phyloP scores from a whole-genome alignment of 768 basidiomycete genomes.

The Antrodiella citrinella region DNA sequence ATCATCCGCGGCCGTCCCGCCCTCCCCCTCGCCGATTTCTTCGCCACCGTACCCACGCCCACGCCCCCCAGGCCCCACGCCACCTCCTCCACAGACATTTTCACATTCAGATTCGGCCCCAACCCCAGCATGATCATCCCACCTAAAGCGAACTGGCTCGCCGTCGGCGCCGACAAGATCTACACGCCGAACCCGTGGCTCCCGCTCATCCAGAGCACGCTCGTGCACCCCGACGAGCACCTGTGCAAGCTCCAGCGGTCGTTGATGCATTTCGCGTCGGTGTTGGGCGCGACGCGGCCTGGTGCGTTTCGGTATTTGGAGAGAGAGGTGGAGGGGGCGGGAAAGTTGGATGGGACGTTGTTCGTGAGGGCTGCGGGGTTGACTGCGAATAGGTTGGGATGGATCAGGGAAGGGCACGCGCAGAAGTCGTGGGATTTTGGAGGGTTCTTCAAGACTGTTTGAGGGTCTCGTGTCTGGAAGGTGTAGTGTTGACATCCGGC shows the following conservation, averaged over 20 bases:
- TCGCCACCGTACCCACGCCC: slow-evolving; percentile 17
- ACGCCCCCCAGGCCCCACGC: slow-evolving; percentile 16
- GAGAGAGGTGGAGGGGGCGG: slow-evolving; percentile 36
- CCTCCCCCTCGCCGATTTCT: slow-evolving; percentile 45
- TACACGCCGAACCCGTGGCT: slow-evolving; percentile 51
- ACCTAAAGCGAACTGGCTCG: not conserved
- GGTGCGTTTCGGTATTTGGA: slow-evolving; percentile 22
- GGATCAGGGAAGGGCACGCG: slow-evolving; percentile 10
- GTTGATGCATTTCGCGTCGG: slow-evolving; percentile 34
- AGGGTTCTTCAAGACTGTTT: slow-evolving; percentile 6
- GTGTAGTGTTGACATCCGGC: no score
- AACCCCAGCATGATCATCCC: not conserved
- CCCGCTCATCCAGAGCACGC: slow-evolving; percentile 41
- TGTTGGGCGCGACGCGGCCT: slow-evolving; percentile 34
- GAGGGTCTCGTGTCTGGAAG: no score
- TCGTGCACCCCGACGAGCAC: slow-evolving; percentile 56
- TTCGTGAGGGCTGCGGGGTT: slow-evolving; percentile 52
- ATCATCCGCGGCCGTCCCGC: slow-evolving; percentile 46
- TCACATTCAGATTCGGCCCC: slow-evolving; percentile 13
- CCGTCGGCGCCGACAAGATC: not conserved
- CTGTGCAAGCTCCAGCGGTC: slow-evolving; percentile 43
- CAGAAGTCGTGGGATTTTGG: slow-evolving; percentile 2
- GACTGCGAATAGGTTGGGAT: slow-evolving; percentile 30
- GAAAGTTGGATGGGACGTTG: slow-evolving; percentile 51
- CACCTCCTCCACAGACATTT: slow-evolving; percentile 17